Percentiles rank a stretch among this genome's conserved stretches.
Evolutionary conservation across 495 filamentous ascomycete genomes (phyloP).

Genomic region (Tetracladium setigerum): DNA sequence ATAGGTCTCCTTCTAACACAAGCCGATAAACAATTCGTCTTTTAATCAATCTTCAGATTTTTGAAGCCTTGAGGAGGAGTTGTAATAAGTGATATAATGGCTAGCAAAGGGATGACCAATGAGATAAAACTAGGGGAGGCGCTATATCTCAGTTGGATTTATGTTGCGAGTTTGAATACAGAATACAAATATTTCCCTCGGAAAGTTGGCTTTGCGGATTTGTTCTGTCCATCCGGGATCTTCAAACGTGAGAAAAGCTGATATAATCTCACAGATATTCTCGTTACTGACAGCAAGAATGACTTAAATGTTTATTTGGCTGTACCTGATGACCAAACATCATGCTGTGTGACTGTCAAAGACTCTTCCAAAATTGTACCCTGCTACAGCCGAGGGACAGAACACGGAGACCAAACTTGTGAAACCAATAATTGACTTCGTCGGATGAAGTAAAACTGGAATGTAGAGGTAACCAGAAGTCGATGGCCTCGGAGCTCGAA

Average conservation of each 20-base stretch:
- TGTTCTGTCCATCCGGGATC: not conserved
- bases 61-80: constrained; percentile 51
- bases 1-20: constrained; percentile 52
- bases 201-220: constrained; percentile 45
- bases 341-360: too few species aligned
- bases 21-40: constrained; percentile 45
- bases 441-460: too few species aligned
- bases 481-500: too few species aligned
- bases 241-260: not conserved
- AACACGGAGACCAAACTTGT: too few species aligned
- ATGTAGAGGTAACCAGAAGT: too few species aligned
- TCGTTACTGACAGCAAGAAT: constrained; percentile 40
- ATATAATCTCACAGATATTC: constrained; percentile 28
- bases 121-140: not conserved
- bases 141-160: not conserved
- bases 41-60: constrained; percentile 52
- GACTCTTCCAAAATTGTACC: too few species aligned
- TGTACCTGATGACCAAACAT: too few species aligned
- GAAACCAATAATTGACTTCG: too few species aligned
- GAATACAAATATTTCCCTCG: constrained; percentile 47
- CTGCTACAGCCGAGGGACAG: too few species aligned
- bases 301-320: constrained; percentile 51
- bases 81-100: constrained; percentile 55
- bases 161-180: constrained; percentile 44
- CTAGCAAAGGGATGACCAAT: too few species aligned